These are phyloP conservation scores for Mucuna pruriens DNA, from an alignment of 306 rosid species.

Conservation along the genomic window DNA sequence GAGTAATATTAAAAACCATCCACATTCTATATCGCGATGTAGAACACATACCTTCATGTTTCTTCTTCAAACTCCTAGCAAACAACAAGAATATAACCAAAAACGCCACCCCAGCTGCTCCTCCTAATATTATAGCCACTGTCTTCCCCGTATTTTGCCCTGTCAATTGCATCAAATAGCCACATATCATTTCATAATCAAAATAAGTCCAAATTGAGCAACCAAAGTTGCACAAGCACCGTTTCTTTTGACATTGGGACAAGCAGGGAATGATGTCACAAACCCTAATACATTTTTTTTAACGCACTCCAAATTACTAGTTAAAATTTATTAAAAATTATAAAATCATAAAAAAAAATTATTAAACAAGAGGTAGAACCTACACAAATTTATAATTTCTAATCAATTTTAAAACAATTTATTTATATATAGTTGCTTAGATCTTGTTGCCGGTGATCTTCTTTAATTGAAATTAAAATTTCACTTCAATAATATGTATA, in stretches of 20 bases:
- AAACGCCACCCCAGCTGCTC: slow-evolving; percentile 90
- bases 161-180: slow-evolving; percentile 51
- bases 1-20: slow-evolving; percentile 11
- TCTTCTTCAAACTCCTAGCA: slow-evolving; percentile 82
- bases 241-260: slow-evolving; percentile 7
- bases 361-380: no score
- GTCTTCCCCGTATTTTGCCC: slow-evolving; percentile 82
- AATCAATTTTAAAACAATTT: no score
- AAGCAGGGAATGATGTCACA: background rate
- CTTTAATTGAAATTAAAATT: no score
- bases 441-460: no score
- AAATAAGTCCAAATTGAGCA: background rate
- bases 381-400: no score
- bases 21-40: background rate
- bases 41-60: slow-evolving; percentile 77
- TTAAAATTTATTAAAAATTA: no score
- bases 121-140: slow-evolving; percentile 94
- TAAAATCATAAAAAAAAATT: no score
- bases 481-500: no score
- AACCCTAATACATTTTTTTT: no score
- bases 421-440: no score
- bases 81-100: slow-evolving; percentile 79
- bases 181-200: slow-evolving; percentile 25
- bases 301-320: no score
- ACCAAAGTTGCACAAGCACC: slow-evolving; percentile 5